Evolutionary conservation across 371 early-diverging fungal species (phyloP).

Genomic region (Mortierella sp.): DNA sequence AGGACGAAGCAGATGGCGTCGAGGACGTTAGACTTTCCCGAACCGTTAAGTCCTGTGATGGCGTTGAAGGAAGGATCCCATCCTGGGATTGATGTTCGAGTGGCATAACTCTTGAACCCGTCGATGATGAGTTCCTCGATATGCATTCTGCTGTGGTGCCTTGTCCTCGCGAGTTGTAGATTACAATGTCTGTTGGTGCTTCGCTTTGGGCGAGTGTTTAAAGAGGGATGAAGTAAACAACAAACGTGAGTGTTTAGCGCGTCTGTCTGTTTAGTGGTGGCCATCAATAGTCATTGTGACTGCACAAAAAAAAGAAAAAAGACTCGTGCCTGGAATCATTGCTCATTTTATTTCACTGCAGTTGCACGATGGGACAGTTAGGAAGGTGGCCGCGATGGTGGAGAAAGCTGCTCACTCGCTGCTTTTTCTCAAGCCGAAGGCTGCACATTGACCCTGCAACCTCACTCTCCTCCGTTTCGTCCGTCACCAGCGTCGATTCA

Average conservation of each 20-base stretch:
- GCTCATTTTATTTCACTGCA: constrained; percentile 22
- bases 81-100: constrained; percentile 94
- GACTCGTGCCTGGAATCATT: not conserved
- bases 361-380: constrained; percentile 46
- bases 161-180: not conserved
- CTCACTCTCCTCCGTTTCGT: not conserved
- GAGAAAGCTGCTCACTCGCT: constrained; percentile 36
- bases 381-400: constrained; percentile 43
- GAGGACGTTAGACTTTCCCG: constrained; percentile 99
- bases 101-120: constrained; percentile 98
- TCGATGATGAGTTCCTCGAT: constrained; percentile 97
- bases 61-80: constrained; percentile 99
- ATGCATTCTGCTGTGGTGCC: constrained; percentile 71
- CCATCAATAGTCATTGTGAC: not conserved
- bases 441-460: not conserved
- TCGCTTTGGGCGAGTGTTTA: not conserved
- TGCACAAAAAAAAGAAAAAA: not conserved
- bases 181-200: not conserved
- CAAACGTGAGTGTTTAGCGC: not conserved
- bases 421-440: constrained; percentile 23
- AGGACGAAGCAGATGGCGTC: constrained; percentile 99
- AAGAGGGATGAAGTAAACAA: not conserved
- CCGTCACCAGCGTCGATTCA: constrained; percentile 22
- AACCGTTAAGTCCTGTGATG: constrained; percentile 99
- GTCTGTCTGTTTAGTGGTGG: not conserved